phyloP scores from a whole-genome alignment of 371 early-diverging fungal genomes.

The Mucor racemosus region DNA sequence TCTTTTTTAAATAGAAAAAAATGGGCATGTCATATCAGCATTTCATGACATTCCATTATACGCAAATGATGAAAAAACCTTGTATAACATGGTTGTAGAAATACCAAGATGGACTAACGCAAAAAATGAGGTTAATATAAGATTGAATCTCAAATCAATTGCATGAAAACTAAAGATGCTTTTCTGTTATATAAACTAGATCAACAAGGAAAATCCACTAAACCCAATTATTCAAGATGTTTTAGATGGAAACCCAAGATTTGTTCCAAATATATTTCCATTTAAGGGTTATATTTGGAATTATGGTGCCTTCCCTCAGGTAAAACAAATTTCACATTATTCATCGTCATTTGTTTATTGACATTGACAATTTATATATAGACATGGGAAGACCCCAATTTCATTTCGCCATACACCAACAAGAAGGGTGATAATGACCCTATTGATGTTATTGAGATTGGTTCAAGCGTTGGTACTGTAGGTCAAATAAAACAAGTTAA shows the following conservation, averaged over 20 bases:
- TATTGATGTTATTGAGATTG: conserved; percentile 90
- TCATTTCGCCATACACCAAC: conserved; percentile 78
- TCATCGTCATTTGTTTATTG: too few species aligned
- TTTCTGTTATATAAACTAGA: conserved; percentile 71
- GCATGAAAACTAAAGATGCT: background rate
- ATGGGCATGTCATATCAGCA: conserved; percentile 73
- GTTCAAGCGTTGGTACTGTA: conserved; percentile 39
- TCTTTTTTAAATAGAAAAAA: conserved; percentile 35
- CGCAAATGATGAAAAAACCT: conserved; percentile 75
- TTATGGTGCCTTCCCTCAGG: conserved; percentile 93
- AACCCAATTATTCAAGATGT: conserved; percentile 98
- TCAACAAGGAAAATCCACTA: conserved; percentile 78
- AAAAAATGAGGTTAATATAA: conserved; percentile 84
- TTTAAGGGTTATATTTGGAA: conserved; percentile 98
- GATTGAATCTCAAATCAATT: conserved; percentile 1
- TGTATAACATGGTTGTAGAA: conserved; percentile 93
- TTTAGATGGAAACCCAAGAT: conserved; percentile 93
- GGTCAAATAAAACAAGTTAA: conserved; percentile 87
- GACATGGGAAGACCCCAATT: conserved; percentile 97
- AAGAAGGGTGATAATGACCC: conserved; percentile 96
- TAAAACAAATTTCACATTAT: conserved; percentile 1
- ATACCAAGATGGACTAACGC: conserved; percentile 98
- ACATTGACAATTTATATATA: background rate
- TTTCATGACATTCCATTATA: conserved; percentile 96
- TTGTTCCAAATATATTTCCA: conserved; percentile 94